Evolutionary conservation across 1,139 yeast genomes (phyloP), one percentile per base, ranked within the genome.

Genomic region (Saccharomyces hybrid): DNA sequence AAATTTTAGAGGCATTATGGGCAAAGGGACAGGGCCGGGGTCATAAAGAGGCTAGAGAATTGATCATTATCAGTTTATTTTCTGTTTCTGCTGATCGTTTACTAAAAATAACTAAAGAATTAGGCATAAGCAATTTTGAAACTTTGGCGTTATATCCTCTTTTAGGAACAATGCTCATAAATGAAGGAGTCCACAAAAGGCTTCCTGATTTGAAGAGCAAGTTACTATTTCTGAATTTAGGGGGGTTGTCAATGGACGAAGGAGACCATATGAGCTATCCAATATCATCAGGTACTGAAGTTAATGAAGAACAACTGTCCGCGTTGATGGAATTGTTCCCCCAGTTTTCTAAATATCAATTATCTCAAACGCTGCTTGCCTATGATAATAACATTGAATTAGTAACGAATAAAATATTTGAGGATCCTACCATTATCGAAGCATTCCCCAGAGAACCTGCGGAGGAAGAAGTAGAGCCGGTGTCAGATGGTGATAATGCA

Each of bases 281-380:
- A 20, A 5, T 9, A 27, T 48, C 30, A 27, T 8, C 38, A 8
- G 30, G 32, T 23, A 31, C 42, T 2, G 47, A 50, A 7, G 54
- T 61, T 1, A 59, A 58, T n/a, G 59, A 72, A n/a, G 74, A 70
- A 4, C 75, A 78, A 52, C 71, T 84, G 0, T 63, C 70, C 4
- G 70, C 75, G 14, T 64, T 86, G 47, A 58, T 66, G n/a, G 86
- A 81, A 47, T 70, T 86, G 53, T 84, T 86, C 64, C 93, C 93
- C 0, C 74, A 75, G 34, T 63, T 85, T 34, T 71, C 78, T 0
- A 65, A 66, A 8, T 70, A 72, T 1, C 78, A 81, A 65, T 77
- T 84, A 0, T 72, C 69, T 11, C 70, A 73, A 1, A 62, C 86
- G 1, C 70, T 89, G 32, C 67, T 70, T 25, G 74, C 78, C 32